Conservation (phyloP, 257 asterid species). For the Henckelia pumila region DNA sequence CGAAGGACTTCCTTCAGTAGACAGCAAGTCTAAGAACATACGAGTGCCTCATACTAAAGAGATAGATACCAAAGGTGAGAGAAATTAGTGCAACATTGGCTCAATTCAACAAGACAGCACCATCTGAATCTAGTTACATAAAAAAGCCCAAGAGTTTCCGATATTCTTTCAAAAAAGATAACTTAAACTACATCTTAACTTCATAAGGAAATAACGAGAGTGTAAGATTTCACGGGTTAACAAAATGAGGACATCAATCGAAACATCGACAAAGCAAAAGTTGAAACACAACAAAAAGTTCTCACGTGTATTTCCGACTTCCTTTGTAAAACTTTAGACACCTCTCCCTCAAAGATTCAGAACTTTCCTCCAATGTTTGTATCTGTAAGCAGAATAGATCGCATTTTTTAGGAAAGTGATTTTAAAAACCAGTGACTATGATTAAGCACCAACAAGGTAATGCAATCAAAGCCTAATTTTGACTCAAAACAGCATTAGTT, state of each 20-base stretch:
- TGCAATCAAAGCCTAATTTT: slow-evolving; percentile 12
- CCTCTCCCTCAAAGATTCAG: slow-evolving; percentile 88
- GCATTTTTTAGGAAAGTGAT: slow-evolving; percentile 10
- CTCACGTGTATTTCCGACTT: slow-evolving; percentile 98
- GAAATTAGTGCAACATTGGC: slow-evolving; percentile 4
- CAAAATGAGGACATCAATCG: background rate
- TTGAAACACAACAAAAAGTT: slow-evolving; percentile 20
- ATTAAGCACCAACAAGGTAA: slow-evolving; percentile 13
- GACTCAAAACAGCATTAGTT: slow-evolving; percentile 11
- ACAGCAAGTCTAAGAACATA: no score
- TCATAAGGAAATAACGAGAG: no score
- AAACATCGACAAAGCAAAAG: slow-evolving; percentile 4
- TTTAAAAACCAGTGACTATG: slow-evolving; percentile 16
- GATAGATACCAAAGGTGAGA: background rate
- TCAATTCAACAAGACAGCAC: slow-evolving; percentile 9
- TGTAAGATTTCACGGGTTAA: background rate
- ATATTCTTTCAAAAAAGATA: background rate
- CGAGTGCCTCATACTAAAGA: background rate
- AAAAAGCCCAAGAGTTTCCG: background rate
- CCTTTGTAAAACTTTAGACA: slow-evolving; percentile 96
- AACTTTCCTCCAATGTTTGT: slow-evolving; percentile 90
- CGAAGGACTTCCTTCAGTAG: no score
- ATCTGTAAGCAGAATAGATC: slow-evolving; percentile 49
- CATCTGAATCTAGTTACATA: background rate
- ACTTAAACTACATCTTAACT: background rate